Conservation (phyloP, 1,284 basidiomycete genomes). For the Chalciporus sp. region DNA sequence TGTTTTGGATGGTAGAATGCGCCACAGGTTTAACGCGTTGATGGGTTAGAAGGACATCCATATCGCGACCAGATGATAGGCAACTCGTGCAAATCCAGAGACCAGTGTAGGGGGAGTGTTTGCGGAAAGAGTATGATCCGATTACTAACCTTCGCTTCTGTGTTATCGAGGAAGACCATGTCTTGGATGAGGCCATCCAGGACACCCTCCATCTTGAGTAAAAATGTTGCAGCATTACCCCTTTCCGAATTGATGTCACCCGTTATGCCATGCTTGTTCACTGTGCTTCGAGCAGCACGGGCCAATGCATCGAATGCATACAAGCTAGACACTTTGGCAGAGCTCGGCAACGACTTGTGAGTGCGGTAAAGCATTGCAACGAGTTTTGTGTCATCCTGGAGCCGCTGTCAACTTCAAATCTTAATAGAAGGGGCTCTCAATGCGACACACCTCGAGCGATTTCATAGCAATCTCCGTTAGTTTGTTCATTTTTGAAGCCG, state of each 20-base stretch:
- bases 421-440: neutral
- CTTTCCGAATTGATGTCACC: constrained; percentile 56
- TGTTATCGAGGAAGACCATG: constrained; percentile 61
- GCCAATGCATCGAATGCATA: constrained; percentile 91
- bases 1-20: constrained; percentile 16
- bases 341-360: constrained; percentile 72
- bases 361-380: constrained; percentile 84
- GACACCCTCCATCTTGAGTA: constrained; percentile 84
- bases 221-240: constrained; percentile 80
- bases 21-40: constrained; percentile 8
- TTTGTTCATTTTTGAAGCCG: constrained; percentile 78
- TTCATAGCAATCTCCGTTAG: constrained; percentile 75
- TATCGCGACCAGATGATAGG: constrained; percentile 3
- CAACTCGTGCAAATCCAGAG: constrained; percentile 8
- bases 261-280: constrained; percentile 63
- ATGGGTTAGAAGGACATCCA: neutral
- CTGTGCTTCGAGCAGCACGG: constrained; percentile 74
- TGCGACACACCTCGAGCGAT: constrained; percentile 64
- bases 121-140: constrained; percentile 13
- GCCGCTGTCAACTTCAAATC: constrained; percentile 6
- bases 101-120: constrained; percentile 3
- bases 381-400: constrained; percentile 79
- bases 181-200: constrained; percentile 84
- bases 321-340: constrained; percentile 78
- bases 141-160: constrained; percentile 82